Conservation (phyloP, 768 basidiomycete genomes). For the Leccinum arenicola region DNA sequence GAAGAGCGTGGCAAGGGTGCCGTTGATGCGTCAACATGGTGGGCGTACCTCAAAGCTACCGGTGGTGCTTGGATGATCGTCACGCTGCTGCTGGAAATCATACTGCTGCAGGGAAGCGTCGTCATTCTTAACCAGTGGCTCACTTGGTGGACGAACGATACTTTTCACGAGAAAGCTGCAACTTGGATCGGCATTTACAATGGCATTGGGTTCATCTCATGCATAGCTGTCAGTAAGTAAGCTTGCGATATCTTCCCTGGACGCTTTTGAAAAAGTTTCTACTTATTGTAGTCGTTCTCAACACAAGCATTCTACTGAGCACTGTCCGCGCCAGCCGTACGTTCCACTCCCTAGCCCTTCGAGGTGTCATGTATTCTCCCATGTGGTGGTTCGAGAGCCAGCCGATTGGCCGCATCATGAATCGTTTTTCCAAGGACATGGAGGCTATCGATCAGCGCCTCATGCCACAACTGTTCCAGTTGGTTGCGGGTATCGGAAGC, state of each 20-base stretch:
- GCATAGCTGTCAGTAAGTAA: constrained; percentile 22
- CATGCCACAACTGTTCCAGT: constrained; percentile 30
- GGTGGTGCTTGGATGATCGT: constrained; percentile 21
- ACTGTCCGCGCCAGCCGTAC: constrained; percentile 27
- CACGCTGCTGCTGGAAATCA: constrained; percentile 17
- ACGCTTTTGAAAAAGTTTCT: not conserved
- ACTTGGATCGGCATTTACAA: constrained; percentile 31
- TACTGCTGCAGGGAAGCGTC: constrained; percentile 24
- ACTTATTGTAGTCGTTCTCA: constrained; percentile 21
- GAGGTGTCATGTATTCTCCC: constrained; percentile 25
- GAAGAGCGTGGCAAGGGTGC: constrained; percentile 28
- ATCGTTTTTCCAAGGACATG: constrained; percentile 44
- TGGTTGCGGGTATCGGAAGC: constrained; percentile 23
- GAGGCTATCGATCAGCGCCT: constrained; percentile 39
- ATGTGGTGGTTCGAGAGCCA: constrained; percentile 32
- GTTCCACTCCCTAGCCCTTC: constrained; percentile 24
- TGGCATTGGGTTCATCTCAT: constrained; percentile 23
- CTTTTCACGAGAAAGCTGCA: constrained; percentile 21
- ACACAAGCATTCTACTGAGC: constrained; percentile 25
- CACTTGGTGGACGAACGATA: constrained; percentile 30
- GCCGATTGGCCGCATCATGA: constrained; percentile 45
- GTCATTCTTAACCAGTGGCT: constrained; percentile 30
- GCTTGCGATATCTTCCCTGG: not conserved
- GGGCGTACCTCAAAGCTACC: constrained; percentile 31
- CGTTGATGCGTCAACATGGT: constrained; percentile 26